These are phyloP conservation scores for Radiomyces spectabilis DNA, from an alignment of 192 early-diverging fungal genomes.

Conservation along the genomic window DNA sequence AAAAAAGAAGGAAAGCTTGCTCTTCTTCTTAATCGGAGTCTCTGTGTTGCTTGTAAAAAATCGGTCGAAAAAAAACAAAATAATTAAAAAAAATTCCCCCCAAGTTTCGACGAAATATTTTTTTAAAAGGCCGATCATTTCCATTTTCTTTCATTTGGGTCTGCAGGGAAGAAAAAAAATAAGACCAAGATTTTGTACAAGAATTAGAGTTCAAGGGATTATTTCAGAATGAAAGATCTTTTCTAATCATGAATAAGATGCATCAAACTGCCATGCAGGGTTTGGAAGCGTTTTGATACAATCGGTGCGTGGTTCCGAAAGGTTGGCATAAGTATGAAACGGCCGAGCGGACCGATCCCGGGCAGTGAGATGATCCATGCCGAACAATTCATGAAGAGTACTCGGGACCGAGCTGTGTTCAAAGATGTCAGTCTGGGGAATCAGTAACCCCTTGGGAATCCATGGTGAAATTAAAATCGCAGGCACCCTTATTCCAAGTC, in stretches of 20 bases:
- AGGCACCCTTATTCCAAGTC: conserved; percentile 35
- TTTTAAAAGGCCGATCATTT: background rate
- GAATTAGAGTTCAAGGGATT: no score
- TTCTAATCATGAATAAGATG: no score
- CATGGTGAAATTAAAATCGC: conserved; percentile 34
- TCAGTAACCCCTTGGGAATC: conserved; percentile 19
- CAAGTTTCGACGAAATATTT: no score
- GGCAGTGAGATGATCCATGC: background rate
- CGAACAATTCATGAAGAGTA: background rate
- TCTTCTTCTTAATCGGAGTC: no score
- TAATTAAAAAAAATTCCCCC: conserved; percentile 3
- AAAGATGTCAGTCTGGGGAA: background rate
- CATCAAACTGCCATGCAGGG: background rate
- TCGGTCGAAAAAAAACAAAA: background rate
- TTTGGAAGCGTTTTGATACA: background rate
- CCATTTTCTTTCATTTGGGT: background rate
- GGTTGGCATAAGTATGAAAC: background rate
- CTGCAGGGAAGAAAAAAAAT: no score
- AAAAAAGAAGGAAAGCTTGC: no score
- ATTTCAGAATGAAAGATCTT: no score
- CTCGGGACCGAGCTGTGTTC: background rate
- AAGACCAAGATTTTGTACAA: no score
- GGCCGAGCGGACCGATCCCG: background rate
- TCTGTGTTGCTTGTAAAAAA: background rate
- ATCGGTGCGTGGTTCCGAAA: background rate